Evolutionary conservation across 257 asterid species (phyloP).

Genomic region (Lantana camara): DNA sequence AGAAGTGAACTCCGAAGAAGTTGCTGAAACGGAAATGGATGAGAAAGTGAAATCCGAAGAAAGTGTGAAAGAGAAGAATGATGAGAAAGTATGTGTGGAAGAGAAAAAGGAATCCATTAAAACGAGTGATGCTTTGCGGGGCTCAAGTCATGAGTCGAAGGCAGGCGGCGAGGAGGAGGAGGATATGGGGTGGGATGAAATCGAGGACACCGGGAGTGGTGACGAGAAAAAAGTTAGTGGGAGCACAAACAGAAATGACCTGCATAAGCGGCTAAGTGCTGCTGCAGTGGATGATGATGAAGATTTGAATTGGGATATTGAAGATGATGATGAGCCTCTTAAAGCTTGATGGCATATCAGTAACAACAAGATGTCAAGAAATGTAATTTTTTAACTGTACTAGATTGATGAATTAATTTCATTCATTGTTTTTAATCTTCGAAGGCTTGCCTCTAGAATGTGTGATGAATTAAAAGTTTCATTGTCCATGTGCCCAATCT

Average conservation of each 20-base stretch:
- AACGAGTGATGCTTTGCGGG: constrained; percentile 32
- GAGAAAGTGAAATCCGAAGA: constrained; percentile 24
- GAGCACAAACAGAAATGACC: constrained; percentile 41
- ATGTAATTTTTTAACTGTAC: constrained; percentile 8
- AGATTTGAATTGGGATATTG: constrained; percentile 84
- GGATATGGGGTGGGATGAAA: constrained; percentile 90
- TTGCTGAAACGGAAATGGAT: constrained; percentile 19
- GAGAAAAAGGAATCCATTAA: constrained; percentile 32
- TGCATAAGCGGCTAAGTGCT: constrained; percentile 52
- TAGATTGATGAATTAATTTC: constrained; percentile 12
- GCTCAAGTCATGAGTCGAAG: constrained; percentile 37
- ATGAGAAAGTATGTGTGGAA: constrained; percentile 34
- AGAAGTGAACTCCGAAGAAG: constrained; percentile 19
- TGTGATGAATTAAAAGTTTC: constrained; percentile 13
- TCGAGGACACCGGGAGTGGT: constrained; percentile 67
- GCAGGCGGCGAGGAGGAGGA: constrained; percentile 62
- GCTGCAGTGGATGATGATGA: constrained; percentile 73
- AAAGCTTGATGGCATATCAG: constrained; percentile 37
- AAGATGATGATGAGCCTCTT: constrained; percentile 64
- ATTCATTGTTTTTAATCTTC: constrained; percentile 23
- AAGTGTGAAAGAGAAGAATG: constrained; percentile 29
- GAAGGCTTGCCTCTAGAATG: constrained; percentile 5
- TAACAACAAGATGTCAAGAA: too few species aligned
- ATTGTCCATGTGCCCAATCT: constrained; percentile 5
- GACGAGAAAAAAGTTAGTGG: constrained; percentile 58